Evolutionary conservation across 768 basidiomycete species (phyloP), one percentile per base, ranked within the genome.

Genomic region (Stropharia rugosoannulata): DNA sequence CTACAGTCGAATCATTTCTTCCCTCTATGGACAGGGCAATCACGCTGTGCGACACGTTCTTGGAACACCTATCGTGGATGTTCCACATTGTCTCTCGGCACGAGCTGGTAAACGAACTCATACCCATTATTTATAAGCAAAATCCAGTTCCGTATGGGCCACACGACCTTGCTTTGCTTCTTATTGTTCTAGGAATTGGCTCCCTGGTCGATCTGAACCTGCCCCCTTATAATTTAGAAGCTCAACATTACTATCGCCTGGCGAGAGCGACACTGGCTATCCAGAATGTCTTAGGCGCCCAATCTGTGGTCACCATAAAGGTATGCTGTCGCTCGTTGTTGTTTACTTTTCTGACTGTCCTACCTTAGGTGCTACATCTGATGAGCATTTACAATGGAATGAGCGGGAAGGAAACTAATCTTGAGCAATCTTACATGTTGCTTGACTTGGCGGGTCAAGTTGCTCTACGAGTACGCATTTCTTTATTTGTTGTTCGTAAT

Each of bases 341-440:
- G 39, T 44, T 7, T 16, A 35, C 19, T 27, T 37, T 22, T 49
- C 22, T 36, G 15, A 41, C 27, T n/a, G 15, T 19, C 13, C 19
- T 27, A 6, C 35, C 15, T n/a, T 48, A 79, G 76, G 74, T 73
- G 5, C 57, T 82, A 29, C 77, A 81, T 66, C 69, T 82, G 29
- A 81, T 81, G 77, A 80, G 79, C 55, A 71, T 81, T 36, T 81
- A 80, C 67, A 78, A 80, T 56, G 79, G 79, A 43, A 73, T 82
- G 73, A 79, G 79, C 59, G 79, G 79, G 27, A 74, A 79, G 59
- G 79, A 82, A 59, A 70, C 69, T 47, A 82, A 81, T 60, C 60
- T 80, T 13, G 80, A 80, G 56, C 68, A 74, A 32, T 79, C 75
- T 0, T 81, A 75, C 59, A 66, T 72, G 27, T 64, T 82, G 36